phyloP scores from a whole-genome alignment of 1,284 basidiomycete genomes.

The Quambalaria eucalypti region DNA sequence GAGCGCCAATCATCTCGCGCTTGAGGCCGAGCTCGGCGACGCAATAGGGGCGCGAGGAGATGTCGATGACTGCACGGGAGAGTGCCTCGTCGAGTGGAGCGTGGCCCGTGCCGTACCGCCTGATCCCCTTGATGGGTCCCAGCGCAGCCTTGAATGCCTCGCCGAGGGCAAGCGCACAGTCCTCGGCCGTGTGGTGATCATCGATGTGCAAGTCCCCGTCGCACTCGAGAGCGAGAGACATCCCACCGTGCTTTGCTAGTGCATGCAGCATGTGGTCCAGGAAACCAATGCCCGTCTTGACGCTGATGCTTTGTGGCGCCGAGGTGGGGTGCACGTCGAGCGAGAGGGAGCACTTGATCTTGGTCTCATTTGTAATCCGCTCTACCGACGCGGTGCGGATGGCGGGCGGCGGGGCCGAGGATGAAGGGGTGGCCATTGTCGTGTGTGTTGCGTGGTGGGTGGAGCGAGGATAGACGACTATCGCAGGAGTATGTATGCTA shows the following conservation, averaged over 20 bases:
- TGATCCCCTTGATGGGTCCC: slow-evolving; percentile 87
- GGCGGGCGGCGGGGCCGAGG: slow-evolving; percentile 6
- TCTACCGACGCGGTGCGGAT: slow-evolving; percentile 61
- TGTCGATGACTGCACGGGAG: slow-evolving; percentile 90
- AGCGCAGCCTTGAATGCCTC: slow-evolving; percentile 91
- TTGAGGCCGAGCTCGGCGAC: slow-evolving; percentile 68
- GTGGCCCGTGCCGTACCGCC: slow-evolving; percentile 88
- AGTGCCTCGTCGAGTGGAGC: slow-evolving; percentile 87
- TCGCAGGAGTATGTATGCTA: not conserved
- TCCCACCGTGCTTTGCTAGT: slow-evolving; percentile 46
- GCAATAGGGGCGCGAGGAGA: slow-evolving; percentile 93
- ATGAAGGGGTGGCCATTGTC: not conserved
- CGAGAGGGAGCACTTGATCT: slow-evolving; percentile 70
- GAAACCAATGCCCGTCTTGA: slow-evolving; percentile 94
- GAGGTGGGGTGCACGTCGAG: slow-evolving; percentile 69
- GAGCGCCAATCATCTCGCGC: slow-evolving; percentile 92
- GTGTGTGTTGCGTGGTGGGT: not conserved
- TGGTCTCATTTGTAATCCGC: slow-evolving; percentile 85
- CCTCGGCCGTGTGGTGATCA: slow-evolving; percentile 96
- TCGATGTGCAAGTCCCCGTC: slow-evolving; percentile 95
- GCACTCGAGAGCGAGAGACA: slow-evolving; percentile 75
- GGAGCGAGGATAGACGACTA: not conserved
- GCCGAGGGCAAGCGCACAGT: slow-evolving; percentile 83
- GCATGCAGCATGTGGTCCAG: slow-evolving; percentile 65
- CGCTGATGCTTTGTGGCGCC: slow-evolving; percentile 65